phyloP scores from a whole-genome alignment of 2,329 filamentous ascomycete species.

The Clathrospora elynae region DNA sequence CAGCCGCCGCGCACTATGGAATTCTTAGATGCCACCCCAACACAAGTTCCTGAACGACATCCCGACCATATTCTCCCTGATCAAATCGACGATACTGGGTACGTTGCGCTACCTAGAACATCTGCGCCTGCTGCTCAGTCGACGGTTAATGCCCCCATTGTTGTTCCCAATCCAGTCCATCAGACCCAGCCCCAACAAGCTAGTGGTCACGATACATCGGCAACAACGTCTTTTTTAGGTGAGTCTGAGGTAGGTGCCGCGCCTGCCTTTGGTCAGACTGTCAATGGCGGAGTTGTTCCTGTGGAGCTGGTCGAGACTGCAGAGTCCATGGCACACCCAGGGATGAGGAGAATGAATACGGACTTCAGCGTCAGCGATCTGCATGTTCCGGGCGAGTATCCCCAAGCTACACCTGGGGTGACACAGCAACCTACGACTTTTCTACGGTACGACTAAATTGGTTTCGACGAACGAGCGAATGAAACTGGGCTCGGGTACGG shows the following conservation, averaged over 20 bases:
- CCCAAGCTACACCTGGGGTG: slow-evolving; percentile 33
- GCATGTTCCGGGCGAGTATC: slow-evolving; percentile 72
- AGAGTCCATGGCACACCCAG: slow-evolving; percentile 51
- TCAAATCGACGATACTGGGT: slow-evolving; percentile 19
- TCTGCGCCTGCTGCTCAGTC: slow-evolving; percentile 10
- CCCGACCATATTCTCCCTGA: slow-evolving; percentile 20
- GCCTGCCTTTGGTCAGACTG: slow-evolving; percentile 31
- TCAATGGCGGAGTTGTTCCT: slow-evolving; percentile 38
- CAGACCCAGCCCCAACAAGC: slow-evolving; percentile 17
- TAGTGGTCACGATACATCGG: slow-evolving; percentile 21
- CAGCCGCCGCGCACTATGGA: slow-evolving; percentile 9
- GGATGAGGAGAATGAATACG: slow-evolving; percentile 54
- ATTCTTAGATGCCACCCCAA: slow-evolving; percentile 6
- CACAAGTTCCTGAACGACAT: slow-evolving; percentile 19
- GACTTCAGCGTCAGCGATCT: slow-evolving; percentile 64
- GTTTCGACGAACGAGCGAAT: background rate
- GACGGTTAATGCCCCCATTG: slow-evolving; percentile 18
- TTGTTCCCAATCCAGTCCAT: slow-evolving; percentile 9
- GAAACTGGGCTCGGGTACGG: background rate
- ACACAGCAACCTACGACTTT: background rate
- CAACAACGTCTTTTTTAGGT: slow-evolving; percentile 41
- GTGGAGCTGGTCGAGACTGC: slow-evolving; percentile 24
- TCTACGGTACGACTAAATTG: background rate
- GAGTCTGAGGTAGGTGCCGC: slow-evolving; percentile 34
- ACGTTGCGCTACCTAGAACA: slow-evolving; percentile 7